These are phyloP conservation scores for Cornus suecica DNA, from an alignment of 148 eudicot species.

Conservation along the genomic window DNA sequence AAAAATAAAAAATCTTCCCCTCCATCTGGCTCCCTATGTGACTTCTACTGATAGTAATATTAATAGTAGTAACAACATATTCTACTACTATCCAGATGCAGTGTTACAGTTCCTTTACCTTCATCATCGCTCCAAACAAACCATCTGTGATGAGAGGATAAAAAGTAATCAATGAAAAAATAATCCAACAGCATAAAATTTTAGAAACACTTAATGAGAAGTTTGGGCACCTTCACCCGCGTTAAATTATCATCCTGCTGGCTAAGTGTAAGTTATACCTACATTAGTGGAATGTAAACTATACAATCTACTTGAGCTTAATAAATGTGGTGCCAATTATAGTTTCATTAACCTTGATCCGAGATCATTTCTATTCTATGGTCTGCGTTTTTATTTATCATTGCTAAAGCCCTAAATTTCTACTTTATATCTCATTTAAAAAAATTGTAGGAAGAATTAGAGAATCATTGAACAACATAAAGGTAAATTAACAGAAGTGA, in stretches of 20 bases:
- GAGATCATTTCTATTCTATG: neutral
- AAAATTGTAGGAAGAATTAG: neutral
- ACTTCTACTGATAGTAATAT: neutral
- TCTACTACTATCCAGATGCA: no score
- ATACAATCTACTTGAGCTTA: neutral
- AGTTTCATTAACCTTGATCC: neutral
- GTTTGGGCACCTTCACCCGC: neutral
- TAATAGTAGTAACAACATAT: neutral
- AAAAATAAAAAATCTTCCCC: neutral
- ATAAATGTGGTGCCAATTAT: neutral
- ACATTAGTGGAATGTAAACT: neutral
- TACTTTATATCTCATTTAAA: neutral
- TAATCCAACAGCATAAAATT: neutral
- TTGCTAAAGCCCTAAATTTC: neutral
- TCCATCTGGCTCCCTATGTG: no score
- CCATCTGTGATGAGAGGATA: constrained; percentile 59
- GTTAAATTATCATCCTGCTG: neutral
- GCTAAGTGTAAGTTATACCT: neutral
- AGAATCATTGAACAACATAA: neutral
- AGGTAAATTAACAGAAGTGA: neutral
- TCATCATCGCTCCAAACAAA: constrained; percentile 97
- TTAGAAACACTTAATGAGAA: neutral
- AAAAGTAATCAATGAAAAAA: constrained; percentile 4
- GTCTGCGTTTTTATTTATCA: no score
- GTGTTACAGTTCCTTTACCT: constrained; percentile 42